Evolutionary conservation across 345 rosid genomes (phyloP).

Genomic region (Fremontodendron californicum): DNA sequence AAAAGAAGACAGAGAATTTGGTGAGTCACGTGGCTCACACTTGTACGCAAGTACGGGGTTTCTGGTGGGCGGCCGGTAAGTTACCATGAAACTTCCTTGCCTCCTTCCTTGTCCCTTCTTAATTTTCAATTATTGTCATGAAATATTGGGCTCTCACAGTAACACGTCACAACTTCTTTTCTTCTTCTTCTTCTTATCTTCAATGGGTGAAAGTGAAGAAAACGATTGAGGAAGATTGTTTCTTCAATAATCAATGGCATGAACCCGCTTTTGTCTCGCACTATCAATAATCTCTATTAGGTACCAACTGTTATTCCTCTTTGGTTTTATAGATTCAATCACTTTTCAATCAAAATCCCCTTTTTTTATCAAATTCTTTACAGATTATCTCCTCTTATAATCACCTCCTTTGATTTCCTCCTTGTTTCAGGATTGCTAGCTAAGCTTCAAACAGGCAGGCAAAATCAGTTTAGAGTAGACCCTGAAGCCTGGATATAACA

Average conservation of each 20-base stretch:
- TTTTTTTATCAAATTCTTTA: no score
- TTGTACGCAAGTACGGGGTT: no score
- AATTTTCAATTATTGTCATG: background rate
- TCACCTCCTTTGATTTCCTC: background rate
- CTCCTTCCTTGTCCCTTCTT: background rate
- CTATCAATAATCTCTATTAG: background rate
- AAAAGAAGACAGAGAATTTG: no score
- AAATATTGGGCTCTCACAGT: background rate
- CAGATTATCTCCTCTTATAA: background rate
- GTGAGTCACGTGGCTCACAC: no score
- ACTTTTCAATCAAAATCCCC: no score
- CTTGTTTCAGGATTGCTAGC: background rate
- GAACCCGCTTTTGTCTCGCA: conserved; percentile 16
- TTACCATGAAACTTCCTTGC: background rate
- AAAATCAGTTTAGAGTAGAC: background rate
- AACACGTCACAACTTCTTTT: background rate
- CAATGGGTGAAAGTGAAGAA: background rate
- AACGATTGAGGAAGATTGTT: background rate
- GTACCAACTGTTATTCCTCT: background rate
- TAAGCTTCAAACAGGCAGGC: background rate
- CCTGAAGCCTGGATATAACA: background rate
- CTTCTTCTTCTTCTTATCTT: background rate
- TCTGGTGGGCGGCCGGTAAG: background rate
- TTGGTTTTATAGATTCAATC: background rate
- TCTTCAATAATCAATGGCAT: background rate